Base-by-base conservation (phyloP, 129 eudicot genomes). In the Rutidosis leptorrhynchoides region DNA sequence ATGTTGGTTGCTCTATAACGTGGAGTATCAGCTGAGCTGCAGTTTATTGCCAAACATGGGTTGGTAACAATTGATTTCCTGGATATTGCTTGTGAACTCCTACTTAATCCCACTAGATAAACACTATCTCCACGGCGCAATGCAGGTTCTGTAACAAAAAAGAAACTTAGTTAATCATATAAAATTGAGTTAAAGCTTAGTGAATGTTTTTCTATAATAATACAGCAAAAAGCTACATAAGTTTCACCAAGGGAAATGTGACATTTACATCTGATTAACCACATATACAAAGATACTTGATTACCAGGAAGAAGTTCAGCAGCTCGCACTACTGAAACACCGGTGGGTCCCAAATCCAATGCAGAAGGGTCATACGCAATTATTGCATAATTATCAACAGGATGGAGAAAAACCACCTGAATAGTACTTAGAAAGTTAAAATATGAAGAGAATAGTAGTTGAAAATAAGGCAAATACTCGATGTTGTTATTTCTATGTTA, bases 341-440 rank as follows among this genome's bases (percentile, higher is more conserved):
- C 98, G 65, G 73, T 72, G 65, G 95, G 69, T 59, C 98, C 98
- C 64, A 93, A 84, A 55, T 96, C 98, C 64, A 93, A 84, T 19
- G 95, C 89, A 68, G 96, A 74, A 69, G 98, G 96, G 65, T 93
- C 82, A 61, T 93, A 93, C 15, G 98, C 85, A 76, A 93, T 78
- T 45, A 93, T 89, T 21, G 96, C 96, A 78, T 73, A 93, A 72
- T 93, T 93, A 53, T 93, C 92, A 46, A 93, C 87, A 32, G 98
- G 98, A 74, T 93, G 98, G 55, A 93, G 95, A 84, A 93, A 93
- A 25, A 93, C 89, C 66, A 88, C 96, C 98, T 92, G 83, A 35
- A 67, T 28, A 67, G 67, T 32, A 73, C 10, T 17, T 33, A 12
- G 48, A 21, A n/a, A 21, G n/a, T n/a, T 37, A 64, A 17, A 70